A percentile compares a stretch with the other conserved stretches of the same genome.
phyloP scores from a whole-genome alignment of 2,329 filamentous ascomycete species.

The Epichloe gansuensis region DNA sequence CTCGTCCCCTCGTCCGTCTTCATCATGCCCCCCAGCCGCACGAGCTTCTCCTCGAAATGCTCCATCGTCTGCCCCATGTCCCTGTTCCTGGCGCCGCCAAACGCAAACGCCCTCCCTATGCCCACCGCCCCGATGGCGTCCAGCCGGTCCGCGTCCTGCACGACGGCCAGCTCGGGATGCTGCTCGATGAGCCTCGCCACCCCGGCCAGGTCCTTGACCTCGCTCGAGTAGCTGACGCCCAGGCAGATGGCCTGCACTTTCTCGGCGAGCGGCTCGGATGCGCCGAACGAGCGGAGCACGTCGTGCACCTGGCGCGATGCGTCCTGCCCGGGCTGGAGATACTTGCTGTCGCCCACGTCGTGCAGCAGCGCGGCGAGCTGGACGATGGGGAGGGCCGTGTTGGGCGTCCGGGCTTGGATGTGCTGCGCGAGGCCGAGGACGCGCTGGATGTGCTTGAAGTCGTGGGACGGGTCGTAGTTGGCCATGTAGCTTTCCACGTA shows the following conservation, averaged over 20 bases:
- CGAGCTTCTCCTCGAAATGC: slow-evolving; percentile 67
- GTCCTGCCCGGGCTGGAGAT: slow-evolving; percentile 46
- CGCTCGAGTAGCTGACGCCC: slow-evolving; percentile 66
- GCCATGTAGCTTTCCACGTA: slow-evolving; percentile 63
- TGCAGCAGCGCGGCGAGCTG: slow-evolving; percentile 67
- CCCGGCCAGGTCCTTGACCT: slow-evolving; percentile 49
- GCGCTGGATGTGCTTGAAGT: slow-evolving; percentile 72
- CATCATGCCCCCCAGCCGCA: slow-evolving; percentile 51
- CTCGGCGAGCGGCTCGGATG: slow-evolving; percentile 41
- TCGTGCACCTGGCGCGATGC: slow-evolving; percentile 40
- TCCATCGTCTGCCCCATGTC: slow-evolving; percentile 53
- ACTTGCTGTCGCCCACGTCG: slow-evolving; percentile 82
- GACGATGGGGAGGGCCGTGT: slow-evolving; percentile 34
- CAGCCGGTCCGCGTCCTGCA: slow-evolving; percentile 87
- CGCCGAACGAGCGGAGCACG: slow-evolving; percentile 44
- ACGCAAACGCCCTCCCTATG: slow-evolving; percentile 53
- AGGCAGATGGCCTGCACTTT: slow-evolving; percentile 61
- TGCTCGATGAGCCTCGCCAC: slow-evolving; percentile 48
- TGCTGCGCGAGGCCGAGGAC: slow-evolving; percentile 61
- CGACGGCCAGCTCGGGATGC: slow-evolving; percentile 54
- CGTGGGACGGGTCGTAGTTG: slow-evolving; percentile 73
- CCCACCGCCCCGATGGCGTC: slow-evolving; percentile 84
- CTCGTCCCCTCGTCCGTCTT: slow-evolving; percentile 44
- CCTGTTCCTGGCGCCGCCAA: slow-evolving; percentile 49
- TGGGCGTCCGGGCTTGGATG: slow-evolving; percentile 42